These are phyloP conservation scores for Lablab purpureus DNA, from an alignment of 306 rosid species.

Conservation along the genomic window DNA sequence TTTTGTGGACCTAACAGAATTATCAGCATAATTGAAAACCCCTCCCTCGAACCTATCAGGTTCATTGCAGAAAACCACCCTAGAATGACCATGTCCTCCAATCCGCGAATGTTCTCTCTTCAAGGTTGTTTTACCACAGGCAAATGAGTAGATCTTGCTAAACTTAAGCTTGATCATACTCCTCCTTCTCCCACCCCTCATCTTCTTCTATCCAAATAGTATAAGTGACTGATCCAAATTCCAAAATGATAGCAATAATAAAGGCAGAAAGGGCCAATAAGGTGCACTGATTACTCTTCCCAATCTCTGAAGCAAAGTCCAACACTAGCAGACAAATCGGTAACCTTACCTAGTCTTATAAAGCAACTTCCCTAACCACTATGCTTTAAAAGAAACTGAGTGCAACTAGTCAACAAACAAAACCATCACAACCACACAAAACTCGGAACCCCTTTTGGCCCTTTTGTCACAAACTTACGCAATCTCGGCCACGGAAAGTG, in stretches of 20 bases:
- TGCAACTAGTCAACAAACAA: slow-evolving; percentile 33
- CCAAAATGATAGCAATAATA: not conserved
- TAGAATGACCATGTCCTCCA: slow-evolving; percentile 86
- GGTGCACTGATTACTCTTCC: slow-evolving; percentile 33
- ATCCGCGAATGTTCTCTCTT: slow-evolving; percentile 72
- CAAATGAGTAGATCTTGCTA: slow-evolving; percentile 92
- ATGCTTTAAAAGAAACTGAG: not conserved
- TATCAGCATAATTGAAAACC: slow-evolving; percentile 60
- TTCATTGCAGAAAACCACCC: slow-evolving; percentile 86
- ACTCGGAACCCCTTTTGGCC: slow-evolving; percentile 30
- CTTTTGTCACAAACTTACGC: slow-evolving; percentile 32
- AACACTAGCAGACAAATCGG: slow-evolving; percentile 37
- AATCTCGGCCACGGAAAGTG: not conserved
- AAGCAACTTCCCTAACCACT: slow-evolving; percentile 6
- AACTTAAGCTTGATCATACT: slow-evolving; percentile 63
- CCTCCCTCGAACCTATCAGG: slow-evolving; percentile 62
- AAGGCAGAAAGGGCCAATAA: slow-evolving; percentile 24
- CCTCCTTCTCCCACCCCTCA: slow-evolving; percentile 66
- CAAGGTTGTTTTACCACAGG: slow-evolving; percentile 64
- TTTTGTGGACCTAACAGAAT: slow-evolving; percentile 85
- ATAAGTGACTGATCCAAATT: slow-evolving; percentile 16
- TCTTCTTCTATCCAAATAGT: slow-evolving; percentile 32
- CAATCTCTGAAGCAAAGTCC: slow-evolving; percentile 5
- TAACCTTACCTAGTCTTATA: slow-evolving; percentile 19
- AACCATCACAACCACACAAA: slow-evolving; percentile 42